Base-by-base conservation (phyloP, 371 early-diverging fungal species). In the Saksenaea vasiformis region DNA sequence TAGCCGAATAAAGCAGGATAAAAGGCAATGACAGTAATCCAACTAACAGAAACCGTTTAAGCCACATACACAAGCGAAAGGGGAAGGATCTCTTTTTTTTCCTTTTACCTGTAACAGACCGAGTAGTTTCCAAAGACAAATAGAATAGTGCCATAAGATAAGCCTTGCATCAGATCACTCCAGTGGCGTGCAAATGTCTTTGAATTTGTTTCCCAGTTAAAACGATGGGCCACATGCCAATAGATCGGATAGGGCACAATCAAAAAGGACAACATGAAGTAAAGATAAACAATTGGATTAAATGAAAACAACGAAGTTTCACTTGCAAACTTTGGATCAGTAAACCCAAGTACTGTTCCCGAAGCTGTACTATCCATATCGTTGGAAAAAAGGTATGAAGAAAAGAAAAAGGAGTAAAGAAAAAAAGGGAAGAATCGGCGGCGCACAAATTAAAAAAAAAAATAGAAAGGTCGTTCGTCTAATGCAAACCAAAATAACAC, bases 121-220 rank as follows among this genome's bases (percentile, higher is more conserved):
- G 92, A 72, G 70, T 93, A 93, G 72, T 91, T 91, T 27, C 93
- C 93, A 81, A 92, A 85, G n/a, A 90, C 85, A 76, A 94, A 93
- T 5, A 93, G 67, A n/a, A 92, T 74, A 22, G 84, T 76, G 5
- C 85, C 78, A 67, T 90, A 91, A 1, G 80, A 69, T 14, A 90
- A 70, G 0, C 83, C 87, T 15, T 76, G 64, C 43, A 87, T 68
- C 4, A 85, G 26, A 67, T 91, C 90, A 61, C 86, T 85, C 67
- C 85, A 91, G 56, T 89, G 89, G 27, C 89, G 79, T 10, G 85
- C 85, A 7, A 84, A 66, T 15, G 85, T 79, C 61, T 91, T 90
- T 15, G 69, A 65, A 36, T 85, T 83, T 19, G 81, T 76, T 67
- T 92, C 93, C 86, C 89, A 90, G 26, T 84, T 78, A 56, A 82